phyloP scores from a whole-genome alignment of 768 basidiomycete genomes.

The Rubroboletus pulcherrimus region DNA sequence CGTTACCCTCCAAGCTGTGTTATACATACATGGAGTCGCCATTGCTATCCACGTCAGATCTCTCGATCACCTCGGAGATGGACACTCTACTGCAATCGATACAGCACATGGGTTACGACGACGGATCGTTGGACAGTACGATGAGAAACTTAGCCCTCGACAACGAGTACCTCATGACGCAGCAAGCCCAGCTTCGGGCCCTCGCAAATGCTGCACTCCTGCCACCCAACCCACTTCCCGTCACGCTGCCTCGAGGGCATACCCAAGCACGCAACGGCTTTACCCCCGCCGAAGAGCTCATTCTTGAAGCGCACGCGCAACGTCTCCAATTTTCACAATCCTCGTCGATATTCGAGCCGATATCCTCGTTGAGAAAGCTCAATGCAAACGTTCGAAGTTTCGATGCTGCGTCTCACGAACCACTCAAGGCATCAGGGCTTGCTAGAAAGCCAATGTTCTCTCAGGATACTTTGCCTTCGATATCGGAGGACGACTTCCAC shows the following conservation, averaged over 20 bases:
- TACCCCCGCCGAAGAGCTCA: conserved; percentile 64
- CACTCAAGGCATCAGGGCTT: not conserved
- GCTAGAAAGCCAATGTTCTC: conserved; percentile 5
- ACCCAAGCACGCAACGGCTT: conserved; percentile 50
- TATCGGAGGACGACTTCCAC: conserved; percentile 38
- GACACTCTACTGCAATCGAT: conserved; percentile 37
- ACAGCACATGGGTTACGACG: conserved; percentile 20
- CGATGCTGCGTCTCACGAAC: not conserved
- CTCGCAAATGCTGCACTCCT: conserved; percentile 19
- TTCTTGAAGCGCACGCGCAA: conserved; percentile 52
- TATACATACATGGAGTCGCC: conserved; percentile 18
- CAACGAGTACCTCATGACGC: conserved; percentile 15
- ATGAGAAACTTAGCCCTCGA: conserved; percentile 14
- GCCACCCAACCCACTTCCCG: conserved; percentile 8
- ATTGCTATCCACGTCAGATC: conserved; percentile 10
- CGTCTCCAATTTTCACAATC: conserved; percentile 17
- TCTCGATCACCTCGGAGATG: conserved; percentile 37
- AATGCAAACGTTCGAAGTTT: conserved; percentile 9
- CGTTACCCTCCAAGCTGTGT: conserved; percentile 22
- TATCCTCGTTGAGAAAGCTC: conserved; percentile 3
- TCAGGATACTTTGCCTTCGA: conserved; percentile 23
- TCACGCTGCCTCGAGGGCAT: conserved; percentile 21
- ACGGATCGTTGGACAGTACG: conserved; percentile 11
- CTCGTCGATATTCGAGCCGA: conserved; percentile 8
- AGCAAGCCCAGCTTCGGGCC: conserved; percentile 21